These are phyloP conservation scores for Fomes fomentarius DNA, from an alignment of 1,284 basidiomycete genomes.

Conservation along the genomic window DNA sequence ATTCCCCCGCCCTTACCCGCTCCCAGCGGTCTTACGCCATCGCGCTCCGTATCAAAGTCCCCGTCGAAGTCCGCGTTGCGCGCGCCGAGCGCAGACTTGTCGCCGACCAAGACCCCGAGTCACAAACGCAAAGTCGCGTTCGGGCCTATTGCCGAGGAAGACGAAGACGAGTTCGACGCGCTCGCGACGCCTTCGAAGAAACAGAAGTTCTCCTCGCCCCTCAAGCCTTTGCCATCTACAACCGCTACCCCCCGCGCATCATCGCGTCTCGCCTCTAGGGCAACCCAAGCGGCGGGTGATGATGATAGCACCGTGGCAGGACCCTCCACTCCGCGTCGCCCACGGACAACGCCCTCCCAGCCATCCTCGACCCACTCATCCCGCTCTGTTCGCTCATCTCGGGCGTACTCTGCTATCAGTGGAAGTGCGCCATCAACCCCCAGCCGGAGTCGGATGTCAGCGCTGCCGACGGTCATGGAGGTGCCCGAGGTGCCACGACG, in stretches of 20 bases:
- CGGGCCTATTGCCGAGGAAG: slow-evolving; percentile 22
- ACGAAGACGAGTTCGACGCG: slow-evolving; percentile 25
- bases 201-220: slow-evolving; percentile 23
- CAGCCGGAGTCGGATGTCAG: neutral
- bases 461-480: slow-evolving; percentile 16
- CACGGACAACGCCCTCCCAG: slow-evolving; percentile 10
- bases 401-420: slow-evolving; percentile 3
- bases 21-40: neutral
- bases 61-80: slow-evolving; percentile 30
- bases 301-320: neutral
- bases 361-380: slow-evolving; percentile 21
- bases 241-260: slow-evolving; percentile 11
- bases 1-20: neutral
- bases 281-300: slow-evolving; percentile 13
- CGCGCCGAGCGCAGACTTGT: slow-evolving; percentile 17
- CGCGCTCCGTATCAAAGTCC: slow-evolving; percentile 13
- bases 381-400: slow-evolving; percentile 11
- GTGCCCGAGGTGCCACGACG: slow-evolving; percentile 16
- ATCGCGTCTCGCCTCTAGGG: slow-evolving; percentile 14
- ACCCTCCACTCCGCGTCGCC: slow-evolving; percentile 27
- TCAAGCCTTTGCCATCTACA: slow-evolving; percentile 4
- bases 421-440: slow-evolving; percentile 11
- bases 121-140: slow-evolving; percentile 36
- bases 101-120: slow-evolving; percentile 30
- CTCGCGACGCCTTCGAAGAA: slow-evolving; percentile 32